Evolutionary conservation across 1,284 basidiomycete genomes (phyloP), one percentile per base, ranked within the genome.

Genomic region (Rhodotorula sp.): DNA sequence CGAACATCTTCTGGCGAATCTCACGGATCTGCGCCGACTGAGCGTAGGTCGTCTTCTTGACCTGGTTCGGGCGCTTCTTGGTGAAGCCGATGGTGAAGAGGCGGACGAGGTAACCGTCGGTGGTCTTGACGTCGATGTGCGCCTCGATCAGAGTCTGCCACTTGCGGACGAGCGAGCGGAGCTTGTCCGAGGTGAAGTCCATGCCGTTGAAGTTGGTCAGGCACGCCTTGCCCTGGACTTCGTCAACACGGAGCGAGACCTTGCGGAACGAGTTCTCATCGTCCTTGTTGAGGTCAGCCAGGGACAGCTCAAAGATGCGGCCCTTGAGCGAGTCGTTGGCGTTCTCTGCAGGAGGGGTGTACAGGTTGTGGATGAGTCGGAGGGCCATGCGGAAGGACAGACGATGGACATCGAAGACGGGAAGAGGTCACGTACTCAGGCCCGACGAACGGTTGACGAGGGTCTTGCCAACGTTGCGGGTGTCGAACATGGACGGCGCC

Each of bases 121-220:
- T 97, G 77, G 97, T 99, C 86, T 94, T 95, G 81, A 99, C 93
- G 82, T 99, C 97, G 82, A 97, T 92, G 83, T 95, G 91, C 66
- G 95, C 95, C 86, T 99, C 95, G 81, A 99, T 95, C 34, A 99
- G 90, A 54, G 94, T 89, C 85, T 99, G 97, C 97, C 97, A 99
- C 86, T 99, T 99, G 83, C 95, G 93, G 79, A 99, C 97, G 80
- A 99, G 93, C 70, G 97, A 99, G 77, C 97, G 94, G 78, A 99
- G 90, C 86, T 99, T 99, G 90, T 99, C 97, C 76, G 94, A 97
- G 76, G 97, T 99, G 86, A 99, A 98, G 86, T 97, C 93, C 97
- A 99, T 99, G 82, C 95, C 97, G 85, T 95, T 91, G 91, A 99
- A 99, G 85, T 95, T 97, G 83, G 97, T 98, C 70, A 99, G 87